Base-by-base conservation (phyloP, 1,139 yeast species). In the Hanseniaspora sp. region DNA sequence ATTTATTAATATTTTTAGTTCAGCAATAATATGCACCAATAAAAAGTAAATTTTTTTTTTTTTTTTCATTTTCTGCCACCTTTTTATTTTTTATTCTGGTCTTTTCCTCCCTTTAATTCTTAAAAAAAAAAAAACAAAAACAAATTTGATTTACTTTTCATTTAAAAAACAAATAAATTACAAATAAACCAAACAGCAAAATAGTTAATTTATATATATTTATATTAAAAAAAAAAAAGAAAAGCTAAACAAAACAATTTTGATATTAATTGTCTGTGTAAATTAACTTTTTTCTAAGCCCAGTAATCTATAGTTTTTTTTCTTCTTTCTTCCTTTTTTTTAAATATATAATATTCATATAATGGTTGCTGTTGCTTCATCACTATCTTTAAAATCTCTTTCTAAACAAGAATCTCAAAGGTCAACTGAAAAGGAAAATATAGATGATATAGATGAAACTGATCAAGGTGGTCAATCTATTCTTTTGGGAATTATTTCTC, bases 401-500 rank as follows among this genome's bases (percentile, higher is more conserved):
- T 28, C n/a, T 18, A 18, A 28, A n/a, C 39, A 8, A 15, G 40
- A 13, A 28, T 13, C 17, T 17, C 31, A 7, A 41, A 39, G n/a
- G 18, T 17, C 33, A 34, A 41, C 15, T 28, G 34, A 15, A 8
- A 41, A 47, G 15, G 35, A 38, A 3, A 67, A 69, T 54, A 65
- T 73, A 0, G 87, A 81, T 66, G 96, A 88, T 67, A 77, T 87
- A 51, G 97, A 90, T 67, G 97, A 90, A 65, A 78, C 90, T 46
- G 96, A 88, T 64, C 87, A 81, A 57, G 92, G 90, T 58, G 90
- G 90, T 33, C 95, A 88, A 67, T 83, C 82, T 53, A 87, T 92
- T 54, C 72, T 92, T 55, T 73, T 86, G 74, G 87, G 92, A 13
- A 86, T 92, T 56, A 90, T 92, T 56, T 74, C 95, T 23, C 97